Evolutionary conservation across 2,329 filamentous ascomycete genomes (phyloP), one percentile per base, ranked within the genome.

Genomic region (Mycosphaerelloides madeirae): DNA sequence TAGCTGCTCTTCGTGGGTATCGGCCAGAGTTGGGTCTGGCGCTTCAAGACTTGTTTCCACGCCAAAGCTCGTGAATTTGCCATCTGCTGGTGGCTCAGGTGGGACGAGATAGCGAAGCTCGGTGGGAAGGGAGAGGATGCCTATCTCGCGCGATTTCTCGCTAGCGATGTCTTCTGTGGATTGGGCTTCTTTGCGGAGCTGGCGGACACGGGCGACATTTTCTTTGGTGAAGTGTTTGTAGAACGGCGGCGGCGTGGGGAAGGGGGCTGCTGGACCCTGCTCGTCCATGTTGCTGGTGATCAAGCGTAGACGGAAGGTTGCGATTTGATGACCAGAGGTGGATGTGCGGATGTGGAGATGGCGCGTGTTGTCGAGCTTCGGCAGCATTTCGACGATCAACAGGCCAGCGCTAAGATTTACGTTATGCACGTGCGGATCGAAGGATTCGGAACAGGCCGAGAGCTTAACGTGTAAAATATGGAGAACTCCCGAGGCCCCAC

Each of bases 211-310:
- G 12, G 78, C 68, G 41, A 87, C 60, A 61, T 91, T 94, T 20
- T 84, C 80, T 3, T 80, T 66, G 0, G 87, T 95, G 68, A 97
- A 97, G 64, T 86, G 77, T 55, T 84, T 83, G 82, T 87, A 97
- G 70, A 96, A 95, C 1, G 84, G 83, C 19, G 93, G 93, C 19
- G 93, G 93, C 41, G 85, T 80, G 18, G 93, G 91, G 64, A 89
- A 95, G 31, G 83, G 80, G 18, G 84, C 80, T 19, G 49, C 33
- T 6, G 33, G 33, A 18, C 8, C 33, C n/a, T 14, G 33, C 16
- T 35, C 33, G 16, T 25, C 22, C 22, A 25, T 25, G 22, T 5
- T 25, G 22, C 22, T 25, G 5, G 22, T 25, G 22, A 9, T 9
- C 5, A 25, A 9, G 22, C 9, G 22, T 6, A 25, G 22, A 6